These are phyloP conservation scores for Termitomyces sp. DNA, from an alignment of 768 basidiomycete genomes.

Conservation along the genomic window DNA sequence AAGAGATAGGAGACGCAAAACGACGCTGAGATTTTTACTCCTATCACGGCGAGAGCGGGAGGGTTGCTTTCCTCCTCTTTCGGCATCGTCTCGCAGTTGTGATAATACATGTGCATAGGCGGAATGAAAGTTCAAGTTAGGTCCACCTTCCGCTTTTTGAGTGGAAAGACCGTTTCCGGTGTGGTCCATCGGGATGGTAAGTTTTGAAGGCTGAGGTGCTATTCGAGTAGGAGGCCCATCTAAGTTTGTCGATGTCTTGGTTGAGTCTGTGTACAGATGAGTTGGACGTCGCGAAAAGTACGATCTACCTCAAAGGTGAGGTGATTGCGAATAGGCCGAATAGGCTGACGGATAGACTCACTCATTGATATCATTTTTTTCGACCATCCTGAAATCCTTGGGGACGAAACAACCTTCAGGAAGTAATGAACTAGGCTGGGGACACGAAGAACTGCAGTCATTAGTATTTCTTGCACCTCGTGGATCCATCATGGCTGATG, in stretches of 20 bases:
- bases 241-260: neutral
- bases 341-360: neutral
- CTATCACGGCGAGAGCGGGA: constrained; percentile 1
- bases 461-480: constrained; percentile 2
- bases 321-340: neutral
- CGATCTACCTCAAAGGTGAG: constrained; percentile 1
- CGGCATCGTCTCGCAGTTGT: neutral
- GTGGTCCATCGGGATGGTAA: neutral
- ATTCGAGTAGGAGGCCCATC: neutral
- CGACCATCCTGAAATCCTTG: neutral
- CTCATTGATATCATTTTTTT: neutral
- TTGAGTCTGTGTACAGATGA: neutral
- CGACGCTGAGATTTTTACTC: neutral
- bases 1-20: constrained; percentile 18
- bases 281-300: constrained; percentile 7
- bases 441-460: neutral
- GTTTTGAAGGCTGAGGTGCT: neutral
- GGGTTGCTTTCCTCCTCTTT: neutral
- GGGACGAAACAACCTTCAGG: neutral
- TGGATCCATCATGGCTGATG: constrained; percentile 7
- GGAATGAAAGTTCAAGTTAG: neutral
- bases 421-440: neutral
- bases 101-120: neutral
- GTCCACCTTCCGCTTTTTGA: neutral
- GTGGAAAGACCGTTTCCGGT: neutral